Evolutionary conservation across 78 protist genomes (phyloP).

Genomic region (Cavenderia fasciculata): DNA sequence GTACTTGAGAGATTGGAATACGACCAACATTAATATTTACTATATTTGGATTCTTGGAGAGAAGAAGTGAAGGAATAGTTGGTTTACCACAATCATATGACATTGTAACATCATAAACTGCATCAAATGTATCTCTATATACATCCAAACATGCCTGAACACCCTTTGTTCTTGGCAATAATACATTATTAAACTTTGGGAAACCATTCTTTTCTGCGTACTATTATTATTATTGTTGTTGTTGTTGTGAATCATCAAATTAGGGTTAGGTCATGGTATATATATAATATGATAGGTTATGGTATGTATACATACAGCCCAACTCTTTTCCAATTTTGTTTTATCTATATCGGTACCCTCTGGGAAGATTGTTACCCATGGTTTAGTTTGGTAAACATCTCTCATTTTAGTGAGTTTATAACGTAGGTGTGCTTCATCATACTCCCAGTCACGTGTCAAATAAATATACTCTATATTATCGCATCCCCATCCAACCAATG

Average conservation of each 20-base stretch:
- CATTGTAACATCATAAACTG: conserved; percentile 49
- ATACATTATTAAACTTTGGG: conserved; percentile 65
- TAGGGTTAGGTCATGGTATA: neutral
- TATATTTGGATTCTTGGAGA: conserved; percentile 35
- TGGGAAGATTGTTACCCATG: conserved; percentile 70
- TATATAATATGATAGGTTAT: neutral
- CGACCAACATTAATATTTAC: conserved; percentile 32
- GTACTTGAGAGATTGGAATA: conserved; percentile 18
- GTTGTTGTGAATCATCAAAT: too few species aligned
- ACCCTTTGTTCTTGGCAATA: conserved; percentile 68
- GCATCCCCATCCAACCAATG: conserved; percentile 76
- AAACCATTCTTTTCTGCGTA: conserved; percentile 46
- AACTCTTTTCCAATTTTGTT: conserved; percentile 34
- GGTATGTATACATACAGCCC: conserved; percentile 2
- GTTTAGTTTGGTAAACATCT: conserved; percentile 5
- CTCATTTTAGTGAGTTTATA: conserved; percentile 10
- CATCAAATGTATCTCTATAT: conserved; percentile 15
- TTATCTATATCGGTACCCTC: conserved; percentile 71
- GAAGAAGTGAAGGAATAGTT: conserved; percentile 26
- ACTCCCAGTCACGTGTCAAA: conserved; percentile 61
- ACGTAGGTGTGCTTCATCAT: conserved; percentile 40
- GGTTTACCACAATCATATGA: conserved; percentile 65
- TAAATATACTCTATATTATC: conserved; percentile 45
- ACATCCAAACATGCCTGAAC: conserved; percentile 38
- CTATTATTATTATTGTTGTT: neutral